Evolutionary conservation across 2,329 filamentous ascomycete species (phyloP).

Genomic region (Ophiocordyceps camponoti-rufipedis): DNA sequence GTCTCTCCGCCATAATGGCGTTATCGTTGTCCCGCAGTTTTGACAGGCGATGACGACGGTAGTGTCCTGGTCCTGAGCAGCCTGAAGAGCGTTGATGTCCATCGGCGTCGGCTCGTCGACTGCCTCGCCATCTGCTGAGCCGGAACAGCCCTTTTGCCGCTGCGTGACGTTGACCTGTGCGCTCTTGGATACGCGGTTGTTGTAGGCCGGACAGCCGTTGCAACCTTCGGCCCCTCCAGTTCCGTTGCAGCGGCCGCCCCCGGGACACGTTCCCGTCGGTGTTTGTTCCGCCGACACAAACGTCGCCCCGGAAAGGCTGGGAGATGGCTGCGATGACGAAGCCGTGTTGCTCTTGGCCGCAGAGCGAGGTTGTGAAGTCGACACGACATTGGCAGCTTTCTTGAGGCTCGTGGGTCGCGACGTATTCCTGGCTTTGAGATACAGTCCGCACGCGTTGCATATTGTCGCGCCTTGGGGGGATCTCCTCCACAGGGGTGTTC

Average conservation of each 20-base stretch:
- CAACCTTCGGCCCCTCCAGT: constrained; percentile 91
- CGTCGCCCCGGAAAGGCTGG: constrained; percentile 35
- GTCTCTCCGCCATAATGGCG: constrained; percentile 86
- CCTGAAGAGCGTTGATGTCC: constrained; percentile 16
- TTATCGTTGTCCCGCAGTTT: constrained; percentile 93
- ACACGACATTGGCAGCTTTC: constrained; percentile 41
- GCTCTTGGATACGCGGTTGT: constrained; percentile 85
- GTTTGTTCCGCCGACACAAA: constrained; percentile 64
- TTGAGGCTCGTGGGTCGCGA: constrained; percentile 81
- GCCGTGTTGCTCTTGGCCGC: constrained; percentile 19
- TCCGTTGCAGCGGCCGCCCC: constrained; percentile 87
- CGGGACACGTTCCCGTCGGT: constrained; percentile 76
- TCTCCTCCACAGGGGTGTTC: constrained; percentile 85
- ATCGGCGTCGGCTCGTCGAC: constrained; percentile 12
- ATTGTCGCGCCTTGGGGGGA: constrained; percentile 88
- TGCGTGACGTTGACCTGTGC: constrained; percentile 49
- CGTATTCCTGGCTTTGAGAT: constrained; percentile 83
- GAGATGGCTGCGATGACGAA: constrained; percentile 19
- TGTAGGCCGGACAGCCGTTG: constrained; percentile 90
- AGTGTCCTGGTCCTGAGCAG: constrained; percentile 10
- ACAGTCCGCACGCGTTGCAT: constrained; percentile 93
- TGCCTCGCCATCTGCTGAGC: constrained; percentile 5
- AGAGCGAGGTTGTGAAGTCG: constrained; percentile 22
- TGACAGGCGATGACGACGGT: constrained; percentile 69
- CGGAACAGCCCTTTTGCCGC: constrained; percentile 19